These are phyloP conservation scores for Mortierella antarctica DNA, from an alignment of 192 early-diverging fungal genomes.

Conservation along the genomic window DNA sequence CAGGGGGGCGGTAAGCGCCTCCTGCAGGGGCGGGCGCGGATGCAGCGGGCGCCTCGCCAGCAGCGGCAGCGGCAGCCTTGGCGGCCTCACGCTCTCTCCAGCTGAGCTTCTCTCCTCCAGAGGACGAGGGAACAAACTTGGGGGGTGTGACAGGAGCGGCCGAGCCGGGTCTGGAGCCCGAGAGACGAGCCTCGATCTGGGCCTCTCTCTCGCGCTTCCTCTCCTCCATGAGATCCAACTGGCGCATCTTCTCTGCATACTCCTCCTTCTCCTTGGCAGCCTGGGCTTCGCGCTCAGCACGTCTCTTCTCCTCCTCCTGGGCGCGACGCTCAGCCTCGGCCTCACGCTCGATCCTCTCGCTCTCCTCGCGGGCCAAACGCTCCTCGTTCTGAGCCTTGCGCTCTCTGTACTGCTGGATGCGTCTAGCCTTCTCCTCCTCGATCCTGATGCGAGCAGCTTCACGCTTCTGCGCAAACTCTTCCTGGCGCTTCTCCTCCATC, in stretches of 20 bases:
- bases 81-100: slow-evolving; percentile 49
- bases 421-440: slow-evolving; percentile 76
- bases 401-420: slow-evolving; percentile 70
- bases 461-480: slow-evolving; percentile 64
- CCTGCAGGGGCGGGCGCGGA: slow-evolving; percentile 12
- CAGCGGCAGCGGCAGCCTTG: slow-evolving; percentile 23
- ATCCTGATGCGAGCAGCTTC: slow-evolving; percentile 70
- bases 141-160: slow-evolving; percentile 42
- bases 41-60: slow-evolving; percentile 21
- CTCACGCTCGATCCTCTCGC: slow-evolving; percentile 44
- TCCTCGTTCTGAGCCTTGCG: slow-evolving; percentile 62
- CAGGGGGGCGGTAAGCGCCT: slow-evolving; percentile 45
- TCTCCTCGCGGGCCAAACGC: slow-evolving; percentile 55
- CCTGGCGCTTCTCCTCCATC: slow-evolving; percentile 68
- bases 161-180: slow-evolving; percentile 28
- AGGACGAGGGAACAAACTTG: slow-evolving; percentile 29
- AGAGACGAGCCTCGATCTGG: slow-evolving; percentile 57
- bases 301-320: slow-evolving; percentile 60
- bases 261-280: slow-evolving; percentile 56
- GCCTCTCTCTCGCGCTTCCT: slow-evolving; percentile 61
- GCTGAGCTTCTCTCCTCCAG: slow-evolving; percentile 44
- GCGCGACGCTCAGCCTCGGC: slow-evolving; percentile 52
- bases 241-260: slow-evolving; percentile 38
- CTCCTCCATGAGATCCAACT: slow-evolving; percentile 63
- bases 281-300: slow-evolving; percentile 58